Conservation (phyloP, 768 basidiomycete species). For the Hemileccinum rubropunctum region DNA sequence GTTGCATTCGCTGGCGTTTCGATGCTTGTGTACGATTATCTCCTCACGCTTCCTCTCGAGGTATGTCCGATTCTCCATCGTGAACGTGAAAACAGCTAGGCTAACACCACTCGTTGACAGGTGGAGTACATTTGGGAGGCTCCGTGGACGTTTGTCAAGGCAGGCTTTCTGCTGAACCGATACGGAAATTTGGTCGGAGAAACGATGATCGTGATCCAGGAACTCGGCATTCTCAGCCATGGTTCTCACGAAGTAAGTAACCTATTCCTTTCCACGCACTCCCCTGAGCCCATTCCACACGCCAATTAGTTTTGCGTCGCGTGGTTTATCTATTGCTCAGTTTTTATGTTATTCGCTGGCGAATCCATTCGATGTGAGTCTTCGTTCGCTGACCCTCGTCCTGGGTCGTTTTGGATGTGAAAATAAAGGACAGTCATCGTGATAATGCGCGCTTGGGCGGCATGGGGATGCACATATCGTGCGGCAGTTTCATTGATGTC, state of each 20-base stretch:
- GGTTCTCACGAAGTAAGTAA: conserved; percentile 3
- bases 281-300: not conserved
- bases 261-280: not conserved
- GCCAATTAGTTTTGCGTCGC: conserved; percentile 10
- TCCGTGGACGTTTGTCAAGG: conserved; percentile 12
- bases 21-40: conserved; percentile 9
- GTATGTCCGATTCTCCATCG: not conserved
- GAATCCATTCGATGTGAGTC: conserved; percentile 17
- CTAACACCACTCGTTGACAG: not conserved
- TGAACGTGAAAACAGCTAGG: not conserved
- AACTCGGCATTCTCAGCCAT: not conserved
- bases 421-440: conserved; percentile 15
- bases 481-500: conserved; percentile 1
- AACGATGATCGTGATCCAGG: conserved; percentile 1
- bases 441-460: conserved; percentile 18
- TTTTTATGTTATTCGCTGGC: conserved; percentile 7
- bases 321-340: conserved; percentile 6
- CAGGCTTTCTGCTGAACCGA: conserved; percentile 14
- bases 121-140: conserved; percentile 16
- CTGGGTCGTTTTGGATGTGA: not conserved
- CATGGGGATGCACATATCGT: conserved; percentile 15
- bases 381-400: not conserved
- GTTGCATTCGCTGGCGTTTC: not conserved
- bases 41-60: conserved; percentile 10
- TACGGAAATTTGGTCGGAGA: conserved; percentile 18